phyloP scores from a whole-genome alignment of 768 basidiomycete genomes.

The Termitomyces bulborhizus region DNA sequence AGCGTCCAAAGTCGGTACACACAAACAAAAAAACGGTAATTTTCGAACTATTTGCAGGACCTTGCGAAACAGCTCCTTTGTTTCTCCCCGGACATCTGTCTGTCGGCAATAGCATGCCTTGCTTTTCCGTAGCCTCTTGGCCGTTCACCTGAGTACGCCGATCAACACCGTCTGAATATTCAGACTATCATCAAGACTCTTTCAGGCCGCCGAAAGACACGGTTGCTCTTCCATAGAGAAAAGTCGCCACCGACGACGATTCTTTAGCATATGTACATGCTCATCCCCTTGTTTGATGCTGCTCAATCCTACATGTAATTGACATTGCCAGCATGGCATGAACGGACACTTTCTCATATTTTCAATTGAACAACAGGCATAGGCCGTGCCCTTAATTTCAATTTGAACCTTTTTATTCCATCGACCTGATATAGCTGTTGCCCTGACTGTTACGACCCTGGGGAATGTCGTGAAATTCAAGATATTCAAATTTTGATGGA shows the following conservation, averaged over 20 bases:
- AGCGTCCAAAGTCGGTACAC: constrained; percentile 46
- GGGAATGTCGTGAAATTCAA: not conserved
- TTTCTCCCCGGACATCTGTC: not conserved
- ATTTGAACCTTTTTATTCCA: not conserved
- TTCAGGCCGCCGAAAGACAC: not conserved
- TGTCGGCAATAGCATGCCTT: not conserved
- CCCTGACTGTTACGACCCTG: not conserved
- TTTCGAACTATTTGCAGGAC: not conserved
- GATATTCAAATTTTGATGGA: not conserved
- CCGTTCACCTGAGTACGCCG: not conserved
- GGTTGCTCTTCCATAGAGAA: not conserved
- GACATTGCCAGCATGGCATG: not conserved
- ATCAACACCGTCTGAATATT: not conserved
- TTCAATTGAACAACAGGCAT: not conserved
- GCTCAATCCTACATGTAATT: not conserved
- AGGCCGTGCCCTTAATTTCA: not conserved
- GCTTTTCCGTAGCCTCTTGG: not conserved
- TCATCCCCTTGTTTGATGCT: not conserved
- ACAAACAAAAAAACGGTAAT: constrained; percentile 33
- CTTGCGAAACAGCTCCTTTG: not conserved
- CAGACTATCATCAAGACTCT: not conserved
- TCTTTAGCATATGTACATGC: not conserved
- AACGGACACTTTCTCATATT: not conserved
- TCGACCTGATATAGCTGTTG: not conserved
- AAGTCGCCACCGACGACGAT: not conserved